Evolutionary conservation across 2,329 filamentous ascomycete species (phyloP).

Genomic region (Calonectria pteridis): DNA sequence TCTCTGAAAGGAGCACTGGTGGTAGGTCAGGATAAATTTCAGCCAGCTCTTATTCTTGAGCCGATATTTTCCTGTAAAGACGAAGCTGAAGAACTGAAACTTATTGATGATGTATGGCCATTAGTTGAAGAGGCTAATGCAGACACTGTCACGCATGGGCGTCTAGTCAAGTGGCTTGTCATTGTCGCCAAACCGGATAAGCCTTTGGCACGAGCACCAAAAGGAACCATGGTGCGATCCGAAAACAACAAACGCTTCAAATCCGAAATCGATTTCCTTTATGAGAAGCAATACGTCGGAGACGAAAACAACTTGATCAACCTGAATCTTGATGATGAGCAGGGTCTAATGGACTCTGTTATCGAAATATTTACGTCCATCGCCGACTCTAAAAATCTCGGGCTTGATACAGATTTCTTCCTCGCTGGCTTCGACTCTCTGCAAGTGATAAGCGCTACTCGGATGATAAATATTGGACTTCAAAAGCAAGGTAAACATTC

Average conservation of each 20-base stretch:
- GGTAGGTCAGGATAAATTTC: neutral
- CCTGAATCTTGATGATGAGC: neutral
- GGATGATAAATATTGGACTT: neutral
- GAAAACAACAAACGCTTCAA: neutral
- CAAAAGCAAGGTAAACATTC: neutral
- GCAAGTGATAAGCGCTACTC: neutral
- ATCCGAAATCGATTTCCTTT: constrained; percentile 1
- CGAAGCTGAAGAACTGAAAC: neutral
- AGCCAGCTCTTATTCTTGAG: neutral
- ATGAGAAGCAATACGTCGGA: neutral
- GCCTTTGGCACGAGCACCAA: neutral
- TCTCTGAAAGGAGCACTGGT: neutral
- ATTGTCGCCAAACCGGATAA: neutral
- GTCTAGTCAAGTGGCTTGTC: neutral
- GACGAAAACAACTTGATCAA: neutral
- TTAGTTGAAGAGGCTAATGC: neutral
- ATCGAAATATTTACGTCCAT: neutral
- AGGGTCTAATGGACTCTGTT: neutral
- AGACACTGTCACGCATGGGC: neutral
- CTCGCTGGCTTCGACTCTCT: neutral
- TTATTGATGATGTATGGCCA: neutral
- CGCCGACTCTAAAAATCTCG: neutral
- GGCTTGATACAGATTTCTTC: constrained; percentile 2
- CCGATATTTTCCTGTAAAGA: neutral
- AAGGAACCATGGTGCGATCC: neutral